These are phyloP conservation scores for Nematodospora valgi DNA, from an alignment of 805 yeast species.

Conservation along the genomic window DNA sequence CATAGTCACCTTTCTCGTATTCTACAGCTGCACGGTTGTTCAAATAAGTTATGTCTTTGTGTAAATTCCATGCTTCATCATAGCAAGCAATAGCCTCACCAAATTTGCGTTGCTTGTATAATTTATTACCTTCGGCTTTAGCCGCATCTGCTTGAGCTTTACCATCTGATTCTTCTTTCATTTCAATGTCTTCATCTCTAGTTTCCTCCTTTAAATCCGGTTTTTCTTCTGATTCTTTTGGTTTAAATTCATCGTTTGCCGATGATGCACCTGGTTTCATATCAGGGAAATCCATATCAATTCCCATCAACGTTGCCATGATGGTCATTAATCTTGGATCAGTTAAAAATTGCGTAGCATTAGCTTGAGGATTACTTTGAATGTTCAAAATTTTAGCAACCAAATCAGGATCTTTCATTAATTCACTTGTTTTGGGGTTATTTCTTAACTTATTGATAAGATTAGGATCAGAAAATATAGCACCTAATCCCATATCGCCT, in stretches of 20 bases:
- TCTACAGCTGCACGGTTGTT: slow-evolving; percentile 98
- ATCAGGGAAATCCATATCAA: slow-evolving; percentile 56
- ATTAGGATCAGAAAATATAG: slow-evolving; percentile 77
- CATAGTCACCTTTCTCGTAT: slow-evolving; percentile 90
- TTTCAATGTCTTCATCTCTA: slow-evolving; percentile 27
- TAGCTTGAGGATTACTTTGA: slow-evolving; percentile 70
- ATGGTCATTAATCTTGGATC: slow-evolving; percentile 89
- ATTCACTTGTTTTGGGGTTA: slow-evolving; percentile 84
- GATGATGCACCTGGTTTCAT: too few species aligned
- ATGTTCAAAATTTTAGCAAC: slow-evolving; percentile 63
- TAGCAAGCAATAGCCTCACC: slow-evolving; percentile 90
- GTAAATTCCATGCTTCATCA: slow-evolving; percentile 78
- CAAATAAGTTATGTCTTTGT: slow-evolving; percentile 84
- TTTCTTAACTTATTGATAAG: slow-evolving; percentile 68
- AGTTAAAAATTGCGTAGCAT: slow-evolving; percentile 63
- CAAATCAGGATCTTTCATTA: slow-evolving; percentile 83
- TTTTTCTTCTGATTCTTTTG: slow-evolving; percentile 5
- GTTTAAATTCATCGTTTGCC: too few species aligned
- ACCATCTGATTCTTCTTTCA: slow-evolving; percentile 29
- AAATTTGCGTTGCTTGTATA: slow-evolving; percentile 83
- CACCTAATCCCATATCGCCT: slow-evolving; percentile 74
- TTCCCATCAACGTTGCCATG: slow-evolving; percentile 81
- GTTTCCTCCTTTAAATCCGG: slow-evolving; percentile 14
- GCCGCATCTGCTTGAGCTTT: slow-evolving; percentile 60
- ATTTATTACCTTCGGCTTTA: slow-evolving; percentile 81